Conservation (phyloP, 257 asterid genomes). For the Nicotiana undulata region DNA sequence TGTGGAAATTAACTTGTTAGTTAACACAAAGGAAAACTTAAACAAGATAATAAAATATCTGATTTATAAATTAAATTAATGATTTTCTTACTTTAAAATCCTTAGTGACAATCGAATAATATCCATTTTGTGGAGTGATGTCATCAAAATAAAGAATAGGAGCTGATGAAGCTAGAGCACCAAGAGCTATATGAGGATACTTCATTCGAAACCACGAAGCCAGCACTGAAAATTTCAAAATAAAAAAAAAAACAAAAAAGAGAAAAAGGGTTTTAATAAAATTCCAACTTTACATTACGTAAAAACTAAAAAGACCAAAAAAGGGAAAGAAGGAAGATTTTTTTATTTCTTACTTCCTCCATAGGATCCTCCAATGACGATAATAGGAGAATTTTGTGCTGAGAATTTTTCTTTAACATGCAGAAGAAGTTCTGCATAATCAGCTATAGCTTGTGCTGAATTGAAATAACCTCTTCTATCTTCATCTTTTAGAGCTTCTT, state of each 20-base stretch:
- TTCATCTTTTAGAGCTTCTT: conserved; percentile 32
- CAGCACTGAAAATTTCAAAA: conserved; percentile 33
- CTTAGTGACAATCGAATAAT: conserved; percentile 33
- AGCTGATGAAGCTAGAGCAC: conserved; percentile 81
- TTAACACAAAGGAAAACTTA: not conserved
- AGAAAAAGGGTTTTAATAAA: not conserved
- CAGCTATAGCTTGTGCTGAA: conserved; percentile 84
- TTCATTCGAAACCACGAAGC: conserved; percentile 85
- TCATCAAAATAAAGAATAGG: conserved; percentile 72
- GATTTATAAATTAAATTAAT: not conserved
- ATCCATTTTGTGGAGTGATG: conserved; percentile 59
- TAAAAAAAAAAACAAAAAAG: not conserved
- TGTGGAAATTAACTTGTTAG: not conserved
- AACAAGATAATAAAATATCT: not conserved
- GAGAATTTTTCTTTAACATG: conserved; percentile 37
- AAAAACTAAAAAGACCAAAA: not conserved
- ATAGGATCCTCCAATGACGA: conserved; percentile 71
- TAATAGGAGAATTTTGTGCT: conserved; percentile 54
- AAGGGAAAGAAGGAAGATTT: not conserved
- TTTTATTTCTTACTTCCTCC: conserved; percentile 57
- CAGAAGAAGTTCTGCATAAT: conserved; percentile 55
- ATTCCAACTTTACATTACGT: not conserved
- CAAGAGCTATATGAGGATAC: conserved; percentile 71
- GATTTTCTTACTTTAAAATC: conserved; percentile 46
- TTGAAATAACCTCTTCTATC: conserved; percentile 56